Evolutionary conservation across 768 basidiomycete species (phyloP).

Genomic region (Agaricus blazei): DNA sequence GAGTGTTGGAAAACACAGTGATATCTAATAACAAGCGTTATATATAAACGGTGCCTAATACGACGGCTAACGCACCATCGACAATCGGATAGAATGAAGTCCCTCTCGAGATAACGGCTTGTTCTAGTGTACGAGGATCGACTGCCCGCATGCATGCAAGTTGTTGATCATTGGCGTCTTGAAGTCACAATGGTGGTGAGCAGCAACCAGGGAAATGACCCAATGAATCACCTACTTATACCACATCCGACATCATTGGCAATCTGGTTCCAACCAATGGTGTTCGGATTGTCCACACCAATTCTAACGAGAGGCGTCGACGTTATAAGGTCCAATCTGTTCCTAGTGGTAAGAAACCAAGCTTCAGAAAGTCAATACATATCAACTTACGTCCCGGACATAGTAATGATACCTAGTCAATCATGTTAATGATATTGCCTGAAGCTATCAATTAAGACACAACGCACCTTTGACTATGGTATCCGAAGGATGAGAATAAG

Average conservation of each 20-base stretch:
- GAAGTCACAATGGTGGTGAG: background rate
- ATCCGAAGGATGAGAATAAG: constrained; percentile 28
- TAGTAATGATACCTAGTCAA: constrained; percentile 21
- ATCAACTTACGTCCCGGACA: constrained; percentile 27
- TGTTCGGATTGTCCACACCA: constrained; percentile 11
- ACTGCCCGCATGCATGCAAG: constrained; percentile 30
- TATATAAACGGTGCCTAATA: background rate
- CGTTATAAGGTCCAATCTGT: background rate
- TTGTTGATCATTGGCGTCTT: constrained; percentile 14
- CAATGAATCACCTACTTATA: constrained; percentile 15
- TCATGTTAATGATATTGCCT: background rate
- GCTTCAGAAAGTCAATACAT: background rate
- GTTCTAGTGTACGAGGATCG: constrained; percentile 22
- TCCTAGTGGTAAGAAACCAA: background rate
- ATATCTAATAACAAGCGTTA: constrained; percentile 16
- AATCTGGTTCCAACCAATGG: constrained; percentile 25
- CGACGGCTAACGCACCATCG: constrained; percentile 21
- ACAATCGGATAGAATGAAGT: constrained; percentile 20
- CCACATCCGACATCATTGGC: constrained; percentile 27
- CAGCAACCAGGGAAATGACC: background rate
- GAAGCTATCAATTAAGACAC: constrained; percentile 4
- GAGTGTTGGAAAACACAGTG: constrained; percentile 25
- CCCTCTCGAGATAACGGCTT: constrained; percentile 23
- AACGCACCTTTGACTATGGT: constrained; percentile 21
- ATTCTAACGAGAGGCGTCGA: constrained; percentile 1